Percentiles rank a stretch among this genome's conserved stretches.
Evolutionary conservation across 1,284 basidiomycete genomes (phyloP).

Genomic region (Fomitopsis schrenkii): DNA sequence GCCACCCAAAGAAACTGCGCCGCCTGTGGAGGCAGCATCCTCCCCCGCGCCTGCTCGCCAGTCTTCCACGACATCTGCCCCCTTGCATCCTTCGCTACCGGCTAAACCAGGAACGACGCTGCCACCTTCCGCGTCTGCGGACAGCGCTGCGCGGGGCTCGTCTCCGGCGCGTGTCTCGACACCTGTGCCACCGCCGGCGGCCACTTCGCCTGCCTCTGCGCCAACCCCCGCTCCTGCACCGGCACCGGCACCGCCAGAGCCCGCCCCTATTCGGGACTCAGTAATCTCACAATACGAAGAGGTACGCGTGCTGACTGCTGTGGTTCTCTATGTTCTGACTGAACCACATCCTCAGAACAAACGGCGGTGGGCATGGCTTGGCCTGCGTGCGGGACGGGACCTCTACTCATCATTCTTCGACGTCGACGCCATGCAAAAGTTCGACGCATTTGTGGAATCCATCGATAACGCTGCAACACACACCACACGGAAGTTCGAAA

Average conservation of each 20-base stretch:
- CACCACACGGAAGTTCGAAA: not conserved
- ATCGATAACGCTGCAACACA: constrained; percentile 46
- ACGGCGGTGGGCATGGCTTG: constrained; percentile 71
- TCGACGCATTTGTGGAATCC: constrained; percentile 42
- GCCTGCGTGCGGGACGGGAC: constrained; percentile 70
- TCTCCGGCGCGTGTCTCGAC: constrained; percentile 25
- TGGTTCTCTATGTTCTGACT: not conserved
- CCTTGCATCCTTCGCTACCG: constrained; percentile 66
- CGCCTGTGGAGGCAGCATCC: constrained; percentile 19
- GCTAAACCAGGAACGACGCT: constrained; percentile 40
- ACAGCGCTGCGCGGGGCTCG: constrained; percentile 9
- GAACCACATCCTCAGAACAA: constrained; percentile 48
- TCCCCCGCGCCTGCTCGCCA: constrained; percentile 11
- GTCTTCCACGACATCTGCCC: constrained; percentile 22
- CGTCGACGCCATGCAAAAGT: constrained; percentile 65
- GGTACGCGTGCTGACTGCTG: constrained; percentile 32
- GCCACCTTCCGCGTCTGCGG: constrained; percentile 6
- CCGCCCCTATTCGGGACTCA: constrained; percentile 37
- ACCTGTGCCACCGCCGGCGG: constrained; percentile 19
- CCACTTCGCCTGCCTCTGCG: constrained; percentile 9
- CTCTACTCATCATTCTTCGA: constrained; percentile 68
- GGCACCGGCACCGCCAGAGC: constrained; percentile 14
- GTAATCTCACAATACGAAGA: constrained; percentile 59
- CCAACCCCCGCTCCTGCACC: constrained; percentile 17
- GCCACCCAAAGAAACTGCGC: constrained; percentile 22